Conservation (phyloP, 495 filamentous ascomycete species). For the Xylaria telfairii region DNA sequence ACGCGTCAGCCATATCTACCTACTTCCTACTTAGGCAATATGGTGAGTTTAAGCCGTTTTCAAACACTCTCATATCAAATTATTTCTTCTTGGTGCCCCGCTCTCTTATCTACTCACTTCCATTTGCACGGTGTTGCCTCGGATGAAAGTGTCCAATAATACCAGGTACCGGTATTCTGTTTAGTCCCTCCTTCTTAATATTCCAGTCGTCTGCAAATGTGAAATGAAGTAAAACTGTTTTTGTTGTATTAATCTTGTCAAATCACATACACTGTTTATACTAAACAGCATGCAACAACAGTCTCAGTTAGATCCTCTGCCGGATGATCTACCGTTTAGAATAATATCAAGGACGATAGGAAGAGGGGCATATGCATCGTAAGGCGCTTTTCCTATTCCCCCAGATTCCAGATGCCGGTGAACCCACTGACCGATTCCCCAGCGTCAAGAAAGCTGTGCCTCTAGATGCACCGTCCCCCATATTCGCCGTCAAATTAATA, state of each 20-base stretch:
- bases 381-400: conserved; percentile 43
- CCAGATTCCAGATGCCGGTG: conserved; percentile 20
- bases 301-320: conserved; percentile 88
- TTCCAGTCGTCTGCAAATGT: background rate
- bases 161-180: too few relatives aligned
- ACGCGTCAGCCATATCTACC: conserved; percentile 12
- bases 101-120: background rate
- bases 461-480: conserved; percentile 65
- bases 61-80: background rate
- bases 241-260: conserved; percentile 6
- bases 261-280: conserved; percentile 20
- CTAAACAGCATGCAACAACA: conserved; percentile 59
- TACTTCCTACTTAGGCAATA: background rate
- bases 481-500: conserved; percentile 98
- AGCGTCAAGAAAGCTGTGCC: conserved; percentile 96
- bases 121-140: background rate
- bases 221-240: conserved; percentile 19
- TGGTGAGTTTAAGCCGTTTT: conserved; percentile 20
- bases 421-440: conserved; percentile 31
- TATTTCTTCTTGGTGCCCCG: background rate
- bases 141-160: background rate
- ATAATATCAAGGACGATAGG: conserved; percentile 96
- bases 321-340: conserved; percentile 85
- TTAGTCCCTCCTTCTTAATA: background rate
- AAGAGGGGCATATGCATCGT: conserved; percentile 97